Percentiles rank a stretch among this genome's conserved stretches.
phyloP scores from a whole-genome alignment of 1,284 basidiomycete genomes.

The Hemileia vastatrix region DNA sequence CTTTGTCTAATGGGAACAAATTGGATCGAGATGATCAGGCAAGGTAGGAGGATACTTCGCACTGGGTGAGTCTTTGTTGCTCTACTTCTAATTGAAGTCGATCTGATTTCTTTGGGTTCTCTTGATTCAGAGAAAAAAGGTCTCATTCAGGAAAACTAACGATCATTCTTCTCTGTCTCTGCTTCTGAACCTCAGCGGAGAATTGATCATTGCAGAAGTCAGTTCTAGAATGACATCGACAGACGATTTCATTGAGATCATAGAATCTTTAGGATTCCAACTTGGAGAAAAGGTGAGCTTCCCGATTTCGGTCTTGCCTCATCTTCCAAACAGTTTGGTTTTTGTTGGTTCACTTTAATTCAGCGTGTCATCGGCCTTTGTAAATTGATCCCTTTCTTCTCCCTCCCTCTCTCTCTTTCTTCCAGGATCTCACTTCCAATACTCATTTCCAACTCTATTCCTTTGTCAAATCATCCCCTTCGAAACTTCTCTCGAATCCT shows the following conservation, averaged over 20 bases:
- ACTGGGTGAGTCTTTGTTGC: slow-evolving; percentile 54
- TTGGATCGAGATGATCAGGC: slow-evolving; percentile 80
- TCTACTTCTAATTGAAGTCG: background rate
- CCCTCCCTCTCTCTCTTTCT: slow-evolving; percentile 9
- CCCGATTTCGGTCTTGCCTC: slow-evolving; percentile 6
- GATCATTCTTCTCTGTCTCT: slow-evolving; percentile 3
- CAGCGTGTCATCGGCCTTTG: slow-evolving; percentile 10
- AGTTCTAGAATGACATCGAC: slow-evolving; percentile 69
- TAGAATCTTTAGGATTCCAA: slow-evolving; percentile 69
- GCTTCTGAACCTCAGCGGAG: slow-evolving; percentile 53
- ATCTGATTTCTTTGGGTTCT: background rate
- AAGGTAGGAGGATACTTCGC: slow-evolving; percentile 77
- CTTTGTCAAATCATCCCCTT: slow-evolving; percentile 25
- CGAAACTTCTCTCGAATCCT: background rate
- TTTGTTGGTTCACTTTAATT: background rate
- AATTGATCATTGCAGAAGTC: slow-evolving; percentile 91
- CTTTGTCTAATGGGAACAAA: slow-evolving; percentile 95
- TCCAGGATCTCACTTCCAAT: slow-evolving; percentile 26
- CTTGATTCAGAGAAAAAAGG: background rate
- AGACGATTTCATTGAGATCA: slow-evolving; percentile 63
- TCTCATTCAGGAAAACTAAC: background rate
- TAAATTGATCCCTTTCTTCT: background rate
- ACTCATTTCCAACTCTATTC: slow-evolving; percentile 35
- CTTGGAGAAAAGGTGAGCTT: slow-evolving; percentile 59
- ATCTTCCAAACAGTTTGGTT: background rate